Conservation (phyloP, 768 basidiomycete species). For the Podaxis sp. region DNA sequence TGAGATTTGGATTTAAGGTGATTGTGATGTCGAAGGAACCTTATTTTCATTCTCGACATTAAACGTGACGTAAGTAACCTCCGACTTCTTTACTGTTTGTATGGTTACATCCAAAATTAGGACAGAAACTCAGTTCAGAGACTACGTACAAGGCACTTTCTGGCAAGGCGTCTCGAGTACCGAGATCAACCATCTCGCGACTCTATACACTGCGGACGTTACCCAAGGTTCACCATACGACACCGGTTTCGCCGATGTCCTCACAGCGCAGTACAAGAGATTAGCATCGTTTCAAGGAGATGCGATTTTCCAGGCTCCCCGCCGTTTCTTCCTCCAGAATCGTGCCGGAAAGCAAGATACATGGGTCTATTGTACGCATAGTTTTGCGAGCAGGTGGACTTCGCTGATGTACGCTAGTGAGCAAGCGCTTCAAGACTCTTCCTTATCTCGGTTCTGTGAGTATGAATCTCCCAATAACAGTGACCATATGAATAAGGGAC, state of each 20-base stretch:
- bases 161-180: conserved; percentile 20
- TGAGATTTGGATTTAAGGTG: conserved; percentile 25
- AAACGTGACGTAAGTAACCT: conserved; percentile 37
- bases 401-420: conserved; percentile 28
- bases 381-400: conserved; percentile 2
- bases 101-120: not conserved
- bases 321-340: conserved; percentile 44
- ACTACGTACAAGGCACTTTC: conserved; percentile 26
- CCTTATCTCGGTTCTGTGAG: conserved; percentile 44
- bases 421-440: conserved; percentile 35
- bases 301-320: conserved; percentile 46
- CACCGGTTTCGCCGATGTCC: conserved; percentile 37
- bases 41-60: conserved; percentile 39
- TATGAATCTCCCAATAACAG: not conserved
- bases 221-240: conserved; percentile 47
- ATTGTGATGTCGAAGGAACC: conserved; percentile 57
- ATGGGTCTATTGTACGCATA: conserved; percentile 39
- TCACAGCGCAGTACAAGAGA: conserved; percentile 50
- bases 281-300: conserved; percentile 51
- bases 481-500: not conserved
- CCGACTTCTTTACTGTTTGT: not conserved
- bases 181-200: conserved; percentile 20
- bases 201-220: conserved; percentile 34
- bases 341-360: conserved; percentile 36
- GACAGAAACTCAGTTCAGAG: conserved; percentile 19